phyloP scores from a whole-genome alignment of 148 eudicot genomes.

The Rhododendron ovatum region DNA sequence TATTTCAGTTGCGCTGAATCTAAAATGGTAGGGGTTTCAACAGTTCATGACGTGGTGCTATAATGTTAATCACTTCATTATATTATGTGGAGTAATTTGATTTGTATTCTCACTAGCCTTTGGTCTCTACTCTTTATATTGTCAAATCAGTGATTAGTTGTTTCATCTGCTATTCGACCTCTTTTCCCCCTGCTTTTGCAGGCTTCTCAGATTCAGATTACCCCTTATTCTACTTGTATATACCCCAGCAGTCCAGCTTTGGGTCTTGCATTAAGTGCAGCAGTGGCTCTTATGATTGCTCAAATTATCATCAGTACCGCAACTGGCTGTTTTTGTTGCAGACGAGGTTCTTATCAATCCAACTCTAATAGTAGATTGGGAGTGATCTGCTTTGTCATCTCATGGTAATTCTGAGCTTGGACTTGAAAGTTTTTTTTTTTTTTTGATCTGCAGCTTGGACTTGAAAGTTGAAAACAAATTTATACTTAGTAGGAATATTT shows the following conservation, averaged over 20 bases:
- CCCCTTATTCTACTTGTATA: constrained; percentile 43
- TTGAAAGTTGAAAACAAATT: background rate
- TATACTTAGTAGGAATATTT: background rate
- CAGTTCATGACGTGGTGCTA: background rate
- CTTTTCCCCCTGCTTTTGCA: constrained; percentile 20
- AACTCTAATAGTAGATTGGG: constrained; percentile 50
- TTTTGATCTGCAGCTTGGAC: too few relatives aligned
- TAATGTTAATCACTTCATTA: background rate
- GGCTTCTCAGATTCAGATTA: constrained; percentile 47
- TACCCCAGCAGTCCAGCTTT: constrained; percentile 84
- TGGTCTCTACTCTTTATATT: background rate
- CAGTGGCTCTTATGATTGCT: constrained; percentile 61
- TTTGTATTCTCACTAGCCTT: background rate
- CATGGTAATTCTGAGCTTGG: constrained; percentile 57
- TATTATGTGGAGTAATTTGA: background rate
- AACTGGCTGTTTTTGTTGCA: constrained; percentile 75
- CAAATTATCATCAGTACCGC: constrained; percentile 55
- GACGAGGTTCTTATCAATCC: constrained; percentile 42
- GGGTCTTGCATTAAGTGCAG: constrained; percentile 67
- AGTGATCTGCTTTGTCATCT: constrained; percentile 60
- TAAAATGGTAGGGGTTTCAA: background rate
- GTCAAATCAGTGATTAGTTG: background rate
- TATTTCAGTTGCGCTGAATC: background rate
- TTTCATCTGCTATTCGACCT: background rate
- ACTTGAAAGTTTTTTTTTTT: background rate